Percentiles rank a stretch among this genome's conserved stretches.
These are phyloP conservation scores for Vigna unguiculata DNA, from an alignment of 306 rosid genomes.

Conservation along the genomic window DNA sequence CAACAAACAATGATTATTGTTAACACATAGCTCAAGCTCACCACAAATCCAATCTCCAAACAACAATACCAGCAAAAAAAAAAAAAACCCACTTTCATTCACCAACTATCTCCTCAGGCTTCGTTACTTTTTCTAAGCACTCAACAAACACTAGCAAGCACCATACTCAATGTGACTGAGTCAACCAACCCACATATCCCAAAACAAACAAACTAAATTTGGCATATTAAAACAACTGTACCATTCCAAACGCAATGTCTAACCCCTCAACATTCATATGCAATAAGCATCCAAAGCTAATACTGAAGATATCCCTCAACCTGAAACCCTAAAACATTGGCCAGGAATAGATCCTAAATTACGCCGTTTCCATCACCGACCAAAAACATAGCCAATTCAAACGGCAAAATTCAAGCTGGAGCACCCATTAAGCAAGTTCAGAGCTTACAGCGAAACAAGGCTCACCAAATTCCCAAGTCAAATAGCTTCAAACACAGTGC, in stretches of 20 bases:
- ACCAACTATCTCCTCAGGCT: constrained; percentile 21
- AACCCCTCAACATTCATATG: constrained; percentile 27
- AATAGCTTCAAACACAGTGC: constrained; percentile 43
- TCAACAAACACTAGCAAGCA: constrained; percentile 40
- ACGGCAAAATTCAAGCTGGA: constrained; percentile 46
- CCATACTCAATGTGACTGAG: constrained; percentile 40
- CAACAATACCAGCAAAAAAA: constrained; percentile 31
- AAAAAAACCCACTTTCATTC: constrained; percentile 6
- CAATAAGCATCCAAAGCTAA: constrained; percentile 42
- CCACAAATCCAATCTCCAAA: constrained; percentile 35
- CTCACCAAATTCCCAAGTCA: constrained; percentile 54
- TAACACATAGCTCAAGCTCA: constrained; percentile 38
- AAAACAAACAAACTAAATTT: constrained; percentile 41
- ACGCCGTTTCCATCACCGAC: background rate
- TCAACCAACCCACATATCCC: constrained; percentile 53
- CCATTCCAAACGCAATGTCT: constrained; percentile 47
- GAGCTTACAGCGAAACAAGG: constrained; percentile 18
- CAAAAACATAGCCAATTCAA: constrained; percentile 21
- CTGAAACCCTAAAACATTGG: constrained; percentile 62
- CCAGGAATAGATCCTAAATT: constrained; percentile 39
- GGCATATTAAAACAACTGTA: constrained; percentile 48
- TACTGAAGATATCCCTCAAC: constrained; percentile 29
- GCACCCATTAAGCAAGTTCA: constrained; percentile 38
- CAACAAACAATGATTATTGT: constrained; percentile 37
- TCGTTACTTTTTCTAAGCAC: constrained; percentile 21